These are phyloP conservation scores for Lactifluus subvellereus DNA, from an alignment of 768 basidiomycete genomes.

Conservation along the genomic window DNA sequence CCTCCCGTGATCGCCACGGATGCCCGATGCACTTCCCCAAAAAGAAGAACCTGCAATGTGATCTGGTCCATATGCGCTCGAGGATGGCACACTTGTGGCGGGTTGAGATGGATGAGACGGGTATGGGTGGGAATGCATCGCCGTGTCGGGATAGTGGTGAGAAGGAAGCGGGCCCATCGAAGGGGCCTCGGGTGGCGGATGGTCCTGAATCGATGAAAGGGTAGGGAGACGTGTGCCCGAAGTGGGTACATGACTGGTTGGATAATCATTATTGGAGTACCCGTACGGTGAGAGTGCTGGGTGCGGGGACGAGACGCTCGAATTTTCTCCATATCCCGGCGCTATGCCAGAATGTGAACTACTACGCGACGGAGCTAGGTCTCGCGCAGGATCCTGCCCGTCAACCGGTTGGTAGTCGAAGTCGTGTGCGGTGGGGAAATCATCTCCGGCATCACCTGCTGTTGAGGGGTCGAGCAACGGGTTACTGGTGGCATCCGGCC, in stretches of 20 bases:
- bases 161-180: constrained; percentile 11
- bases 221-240: constrained; percentile 20
- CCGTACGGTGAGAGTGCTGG: constrained; percentile 12
- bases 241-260: constrained; percentile 19
- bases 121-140: constrained; percentile 19
- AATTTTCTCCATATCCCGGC: constrained; percentile 21
- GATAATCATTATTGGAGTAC: constrained; percentile 19
- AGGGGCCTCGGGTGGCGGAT: constrained; percentile 8
- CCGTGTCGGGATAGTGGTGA: constrained; percentile 16
- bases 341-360: constrained; percentile 22
- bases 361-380: constrained; percentile 27
- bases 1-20: constrained; percentile 14
- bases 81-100: constrained; percentile 1
- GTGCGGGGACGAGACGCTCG: constrained; percentile 21
- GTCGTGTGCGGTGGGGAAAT: constrained; percentile 19
- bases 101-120: constrained; percentile 14
- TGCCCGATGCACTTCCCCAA: constrained; percentile 12
- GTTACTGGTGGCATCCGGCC: constrained; percentile 32
- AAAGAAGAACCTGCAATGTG: constrained; percentile 3
- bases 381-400: constrained; percentile 27
- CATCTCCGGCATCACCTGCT: constrained; percentile 33
- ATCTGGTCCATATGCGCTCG: constrained; percentile 12
- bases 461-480: constrained; percentile 31
- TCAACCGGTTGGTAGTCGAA: constrained; percentile 40
- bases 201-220: constrained; percentile 22